Evolutionary conservation across 73 alveolate species (phyloP).

Genomic region (Stentor roeselii): DNA sequence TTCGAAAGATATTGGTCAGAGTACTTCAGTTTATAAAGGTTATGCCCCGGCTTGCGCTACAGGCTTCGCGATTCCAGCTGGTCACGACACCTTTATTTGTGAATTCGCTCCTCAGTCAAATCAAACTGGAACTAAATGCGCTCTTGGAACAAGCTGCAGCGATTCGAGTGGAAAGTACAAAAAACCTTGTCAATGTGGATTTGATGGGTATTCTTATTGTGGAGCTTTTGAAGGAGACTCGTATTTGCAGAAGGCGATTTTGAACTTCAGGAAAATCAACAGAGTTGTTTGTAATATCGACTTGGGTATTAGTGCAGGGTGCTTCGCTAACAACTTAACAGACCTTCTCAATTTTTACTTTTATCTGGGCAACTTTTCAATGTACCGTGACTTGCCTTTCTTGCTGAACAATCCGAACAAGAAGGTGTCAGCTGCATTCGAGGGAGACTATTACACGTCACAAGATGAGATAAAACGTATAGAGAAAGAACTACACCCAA

Average conservation of each 20-base stretch:
- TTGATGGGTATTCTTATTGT: not conserved
- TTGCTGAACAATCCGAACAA: too few relatives aligned
- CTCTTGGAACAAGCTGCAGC: not conserved
- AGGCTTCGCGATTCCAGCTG: not conserved
- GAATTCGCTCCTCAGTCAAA: not conserved
- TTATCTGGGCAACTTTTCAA: too few relatives aligned
- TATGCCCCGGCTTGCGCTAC: not conserved
- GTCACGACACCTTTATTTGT: not conserved
- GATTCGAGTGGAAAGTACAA: not conserved
- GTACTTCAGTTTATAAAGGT: not conserved
- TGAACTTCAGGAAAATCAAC: too few relatives aligned
- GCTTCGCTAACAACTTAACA: too few relatives aligned
- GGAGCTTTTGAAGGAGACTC: not conserved
- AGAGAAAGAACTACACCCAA: too few relatives aligned
- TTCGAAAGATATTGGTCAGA: not conserved
- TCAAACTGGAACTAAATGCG: not conserved
- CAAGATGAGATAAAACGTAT: too few relatives aligned
- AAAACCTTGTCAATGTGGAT: not conserved
- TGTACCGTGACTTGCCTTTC: too few relatives aligned
- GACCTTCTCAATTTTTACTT: too few relatives aligned
- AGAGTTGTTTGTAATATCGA: too few relatives aligned
- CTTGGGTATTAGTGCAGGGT: too few relatives aligned
- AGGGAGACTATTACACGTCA: too few relatives aligned
- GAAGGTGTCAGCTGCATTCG: too few relatives aligned
- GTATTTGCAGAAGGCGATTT: not conserved